These are phyloP conservation scores for Crithidia fasciculata DNA, from an alignment of 208 protist genomes.

Conservation along the genomic window DNA sequence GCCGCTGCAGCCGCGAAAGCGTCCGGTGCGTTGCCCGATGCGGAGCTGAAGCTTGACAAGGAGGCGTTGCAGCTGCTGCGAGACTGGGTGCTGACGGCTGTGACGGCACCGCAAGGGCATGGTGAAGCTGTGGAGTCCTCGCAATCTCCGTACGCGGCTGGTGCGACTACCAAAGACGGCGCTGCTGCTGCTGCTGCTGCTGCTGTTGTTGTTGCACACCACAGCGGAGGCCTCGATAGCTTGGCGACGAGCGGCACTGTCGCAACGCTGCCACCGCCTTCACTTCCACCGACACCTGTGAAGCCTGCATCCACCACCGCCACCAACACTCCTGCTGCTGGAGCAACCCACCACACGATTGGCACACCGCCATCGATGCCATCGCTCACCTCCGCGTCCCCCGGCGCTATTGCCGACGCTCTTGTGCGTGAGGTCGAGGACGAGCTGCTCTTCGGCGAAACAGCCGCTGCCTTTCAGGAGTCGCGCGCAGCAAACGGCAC, in stretches of 20 bases:
- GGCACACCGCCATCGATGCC: background rate
- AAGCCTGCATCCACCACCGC: too few species aligned
- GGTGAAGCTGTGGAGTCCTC: background rate
- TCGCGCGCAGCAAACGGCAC: too few species aligned
- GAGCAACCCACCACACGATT: too few species aligned
- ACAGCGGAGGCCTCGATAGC: background rate
- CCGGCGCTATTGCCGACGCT: conserved; percentile 27
- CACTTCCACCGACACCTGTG: background rate
- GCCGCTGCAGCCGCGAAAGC: background rate
- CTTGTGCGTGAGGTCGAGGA: conserved; percentile 40
- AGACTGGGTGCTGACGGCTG: background rate
- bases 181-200: background rate
- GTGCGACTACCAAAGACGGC: background rate
- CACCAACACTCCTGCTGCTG: too few species aligned
- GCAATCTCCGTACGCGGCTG: background rate
- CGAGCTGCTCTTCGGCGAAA: conserved; percentile 30
- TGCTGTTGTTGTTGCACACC: background rate
- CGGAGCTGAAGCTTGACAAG: conserved; percentile 14
- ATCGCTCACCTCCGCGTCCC: background rate
- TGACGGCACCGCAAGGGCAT: background rate
- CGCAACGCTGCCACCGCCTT: conserved; percentile 8
- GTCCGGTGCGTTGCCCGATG: background rate
- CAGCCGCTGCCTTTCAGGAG: background rate
- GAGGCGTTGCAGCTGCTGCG: conserved; percentile 14
- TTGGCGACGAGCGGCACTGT: conserved; percentile 1